These are phyloP conservation scores for Hymenoscyphus linearis DNA, from an alignment of 2,329 filamentous ascomycete genomes.

Conservation along the genomic window DNA sequence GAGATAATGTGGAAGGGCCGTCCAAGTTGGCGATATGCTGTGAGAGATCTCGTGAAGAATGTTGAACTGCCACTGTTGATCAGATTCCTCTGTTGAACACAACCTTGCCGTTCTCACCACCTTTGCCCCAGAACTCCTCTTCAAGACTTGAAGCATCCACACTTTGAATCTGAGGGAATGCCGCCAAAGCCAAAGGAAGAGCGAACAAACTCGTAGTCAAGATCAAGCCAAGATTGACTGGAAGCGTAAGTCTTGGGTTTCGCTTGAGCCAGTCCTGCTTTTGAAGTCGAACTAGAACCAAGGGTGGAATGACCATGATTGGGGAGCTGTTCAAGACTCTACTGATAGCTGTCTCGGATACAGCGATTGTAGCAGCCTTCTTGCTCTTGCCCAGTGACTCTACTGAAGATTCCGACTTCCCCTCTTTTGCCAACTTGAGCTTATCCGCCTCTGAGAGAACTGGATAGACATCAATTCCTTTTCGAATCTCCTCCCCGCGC, in stretches of 20 bases:
- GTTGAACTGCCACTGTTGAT: not conserved
- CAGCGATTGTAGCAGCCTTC: slow-evolving; percentile 81
- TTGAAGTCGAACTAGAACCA: slow-evolving; percentile 81
- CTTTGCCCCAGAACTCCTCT: slow-evolving; percentile 77
- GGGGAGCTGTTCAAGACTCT: slow-evolving; percentile 91
- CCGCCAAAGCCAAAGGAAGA: slow-evolving; percentile 80
- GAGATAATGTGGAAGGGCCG: too few relatives aligned
- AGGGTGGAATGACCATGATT: slow-evolving; percentile 92
- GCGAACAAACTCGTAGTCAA: slow-evolving; percentile 82
- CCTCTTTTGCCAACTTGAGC: slow-evolving; percentile 46
- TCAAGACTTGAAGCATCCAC: slow-evolving; percentile 73
- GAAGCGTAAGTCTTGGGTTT: slow-evolving; percentile 70
- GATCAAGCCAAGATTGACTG: slow-evolving; percentile 84
- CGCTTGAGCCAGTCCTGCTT: slow-evolving; percentile 73
- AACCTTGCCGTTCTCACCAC: slow-evolving; percentile 76
- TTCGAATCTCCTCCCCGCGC: slow-evolving; percentile 91
- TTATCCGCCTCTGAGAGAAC: slow-evolving; percentile 68
- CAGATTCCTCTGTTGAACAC: slow-evolving; percentile 94
- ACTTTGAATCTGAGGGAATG: slow-evolving; percentile 86
- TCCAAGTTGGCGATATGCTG: not conserved
- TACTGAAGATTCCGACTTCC: slow-evolving; percentile 60
- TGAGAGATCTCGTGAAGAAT: not conserved
- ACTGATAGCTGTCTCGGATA: slow-evolving; percentile 86
- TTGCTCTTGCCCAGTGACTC: slow-evolving; percentile 78
- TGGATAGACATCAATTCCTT: slow-evolving; percentile 88